Evolutionary conservation across 768 basidiomycete genomes (phyloP), one percentile per base, ranked within the genome.

Genomic region (Amanita muscaria): DNA sequence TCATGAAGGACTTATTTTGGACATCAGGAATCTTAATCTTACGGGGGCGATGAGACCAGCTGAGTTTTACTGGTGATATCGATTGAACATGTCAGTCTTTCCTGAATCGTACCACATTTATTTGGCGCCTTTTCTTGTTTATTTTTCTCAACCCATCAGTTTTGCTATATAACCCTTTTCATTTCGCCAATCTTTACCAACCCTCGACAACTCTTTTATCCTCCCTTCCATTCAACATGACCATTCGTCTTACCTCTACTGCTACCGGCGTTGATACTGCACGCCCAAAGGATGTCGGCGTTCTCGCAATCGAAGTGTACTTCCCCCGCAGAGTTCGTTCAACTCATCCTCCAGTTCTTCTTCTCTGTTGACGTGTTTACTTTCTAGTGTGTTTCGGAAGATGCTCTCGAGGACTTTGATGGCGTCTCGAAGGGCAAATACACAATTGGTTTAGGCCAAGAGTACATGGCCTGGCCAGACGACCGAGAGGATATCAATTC

Each of bases 401-500:
- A 83, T 42, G 93, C 88, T 52, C 82, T 99, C 40, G 94, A 98
- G 63, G 82, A 73, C 45, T 98, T 86, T 64, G 94, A 98, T 57
- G 88, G 88, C 56, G 94, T 97, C 34, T 69, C 89, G 46, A 79
- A 88, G 58, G 96, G 96, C 49, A 98, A 98, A 69, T 98, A 99
- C 72, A 99, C 96, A 53, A 96, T 98, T 62, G 96, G 96, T 60
- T 81, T 99, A 30, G 96, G 93, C 46, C 90, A 94, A 64, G 82
- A 93, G 63, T 91, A 81, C 73, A 99, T 99, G 96, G 91, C 94
- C 25, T 98, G 89, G 79, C 87, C 87, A 48, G 93, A 97, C 61
- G 96, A 99, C 75, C 82, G 89, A 46, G 96, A 99, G 64, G 94
- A 99, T 69, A 94, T 99, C 73, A 94, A 96, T 79, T 94, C 92